A percentile compares a stretch with the other conserved stretches of the same genome.
Evolutionary conservation across 768 basidiomycete species (phyloP).

Genomic region (Agrocybe chaxingu): DNA sequence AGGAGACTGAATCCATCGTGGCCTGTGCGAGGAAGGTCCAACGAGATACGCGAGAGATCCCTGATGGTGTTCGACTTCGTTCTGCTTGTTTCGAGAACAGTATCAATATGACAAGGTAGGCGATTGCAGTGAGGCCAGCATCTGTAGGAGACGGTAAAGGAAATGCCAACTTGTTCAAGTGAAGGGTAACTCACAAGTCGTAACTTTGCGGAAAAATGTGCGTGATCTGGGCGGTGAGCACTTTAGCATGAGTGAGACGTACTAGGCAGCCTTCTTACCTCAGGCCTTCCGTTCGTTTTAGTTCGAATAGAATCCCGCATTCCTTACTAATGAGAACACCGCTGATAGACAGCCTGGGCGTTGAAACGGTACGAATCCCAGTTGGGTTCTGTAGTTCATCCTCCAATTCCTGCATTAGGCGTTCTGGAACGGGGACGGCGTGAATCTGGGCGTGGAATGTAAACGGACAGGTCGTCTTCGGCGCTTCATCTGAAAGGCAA

Average conservation of each 20-base stretch:
- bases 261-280: conserved; percentile 39
- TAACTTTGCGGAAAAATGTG: conserved; percentile 73
- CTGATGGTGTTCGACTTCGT: conserved; percentile 72
- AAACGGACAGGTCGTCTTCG: conserved; percentile 61
- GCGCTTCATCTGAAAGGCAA: conserved; percentile 37
- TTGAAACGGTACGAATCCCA: conserved; percentile 55
- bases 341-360: conserved; percentile 56
- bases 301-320: conserved; percentile 73
- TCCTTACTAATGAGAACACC: conserved; percentile 74
- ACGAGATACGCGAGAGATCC: conserved; percentile 73
- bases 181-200: conserved; percentile 44
- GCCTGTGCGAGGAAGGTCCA: conserved; percentile 83
- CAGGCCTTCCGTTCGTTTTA: conserved; percentile 65
- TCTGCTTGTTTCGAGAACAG: conserved; percentile 75
- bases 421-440: conserved; percentile 47
- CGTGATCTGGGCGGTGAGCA: conserved; percentile 36
- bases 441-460: conserved; percentile 62
- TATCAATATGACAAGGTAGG: conserved; percentile 63
- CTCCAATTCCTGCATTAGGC: conserved; percentile 67
- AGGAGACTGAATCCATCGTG: conserved; percentile 77
- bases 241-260: not conserved
- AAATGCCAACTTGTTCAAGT: not conserved
- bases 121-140: conserved; percentile 64
- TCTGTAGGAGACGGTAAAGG: conserved; percentile 40
- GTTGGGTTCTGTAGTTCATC: conserved; percentile 73